Conservation (phyloP, 768 basidiomycete genomes). For the Lyophyllum atratum region DNA sequence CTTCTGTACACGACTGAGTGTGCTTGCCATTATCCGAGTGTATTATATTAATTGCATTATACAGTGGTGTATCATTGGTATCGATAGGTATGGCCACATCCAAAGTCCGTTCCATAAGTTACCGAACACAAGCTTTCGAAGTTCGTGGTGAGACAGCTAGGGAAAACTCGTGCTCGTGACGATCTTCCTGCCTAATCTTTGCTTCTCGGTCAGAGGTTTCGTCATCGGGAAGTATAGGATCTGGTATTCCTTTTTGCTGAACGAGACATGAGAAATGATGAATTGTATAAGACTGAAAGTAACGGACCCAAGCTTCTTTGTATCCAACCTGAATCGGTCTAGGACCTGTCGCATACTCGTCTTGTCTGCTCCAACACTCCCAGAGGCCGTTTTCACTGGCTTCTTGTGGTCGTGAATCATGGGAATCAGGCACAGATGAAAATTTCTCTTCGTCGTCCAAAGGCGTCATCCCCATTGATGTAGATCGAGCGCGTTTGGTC, state of each 20-base stretch:
- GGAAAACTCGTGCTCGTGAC: constrained; percentile 52
- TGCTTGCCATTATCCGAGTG: not conserved
- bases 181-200: constrained; percentile 50
- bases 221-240: constrained; percentile 81
- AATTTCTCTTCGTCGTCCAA: constrained; percentile 29
- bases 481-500: constrained; percentile 27
- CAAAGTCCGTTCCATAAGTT: not conserved
- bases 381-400: not conserved
- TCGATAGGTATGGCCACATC: not conserved
- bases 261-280: not conserved
- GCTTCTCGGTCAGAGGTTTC: constrained; percentile 54
- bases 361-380: constrained; percentile 10
- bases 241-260: constrained; percentile 71
- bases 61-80: not conserved
- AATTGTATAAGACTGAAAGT: not conserved
- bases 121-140: not conserved
- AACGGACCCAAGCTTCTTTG: constrained; percentile 21
- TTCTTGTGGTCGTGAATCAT: not conserved
- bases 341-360: constrained; percentile 6
- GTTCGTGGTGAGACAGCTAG: constrained; percentile 16
- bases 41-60: not conserved
- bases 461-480: constrained; percentile 10
- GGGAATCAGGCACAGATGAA: not conserved
- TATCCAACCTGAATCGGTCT: constrained; percentile 14
- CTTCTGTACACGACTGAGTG: constrained; percentile 30